phyloP scores from a whole-genome alignment of 108 stramenopile species.

The Mediolabrus comicus region DNA sequence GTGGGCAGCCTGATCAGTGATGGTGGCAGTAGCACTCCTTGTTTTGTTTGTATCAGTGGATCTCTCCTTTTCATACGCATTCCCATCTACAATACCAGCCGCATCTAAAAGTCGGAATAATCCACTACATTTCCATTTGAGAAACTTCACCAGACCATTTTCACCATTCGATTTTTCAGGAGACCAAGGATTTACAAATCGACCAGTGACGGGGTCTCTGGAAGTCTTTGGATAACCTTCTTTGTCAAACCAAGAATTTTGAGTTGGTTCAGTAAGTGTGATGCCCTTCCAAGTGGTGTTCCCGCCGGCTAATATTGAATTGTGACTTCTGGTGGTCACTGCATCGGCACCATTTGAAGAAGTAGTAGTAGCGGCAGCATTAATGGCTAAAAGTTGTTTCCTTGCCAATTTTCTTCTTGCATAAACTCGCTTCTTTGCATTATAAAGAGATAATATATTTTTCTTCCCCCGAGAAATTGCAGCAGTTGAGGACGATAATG shows the following conservation, averaged over 20 bases:
- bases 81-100: slow-evolving; percentile 8
- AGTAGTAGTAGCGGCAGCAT: not conserved
- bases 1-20: not conserved
- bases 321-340: not conserved
- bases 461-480: slow-evolving; percentile 20
- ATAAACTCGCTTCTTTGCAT: slow-evolving; percentile 45
- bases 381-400: not conserved
- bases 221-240: slow-evolving; percentile 74
- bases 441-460: slow-evolving; percentile 31
- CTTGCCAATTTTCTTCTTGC: slow-evolving; percentile 7
- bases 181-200: slow-evolving; percentile 87
- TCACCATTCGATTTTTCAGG: slow-evolving; percentile 73
- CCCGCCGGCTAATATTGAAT: not conserved
- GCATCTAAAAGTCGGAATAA: slow-evolving; percentile 10
- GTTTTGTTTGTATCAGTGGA: not conserved
- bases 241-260: slow-evolving; percentile 69
- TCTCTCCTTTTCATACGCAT: not conserved
- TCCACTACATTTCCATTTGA: slow-evolving; percentile 52
- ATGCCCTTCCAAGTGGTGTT: slow-evolving; percentile 37
- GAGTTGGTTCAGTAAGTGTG: slow-evolving; percentile 57
- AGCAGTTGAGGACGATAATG: not conserved
- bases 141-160: slow-evolving; percentile 53
- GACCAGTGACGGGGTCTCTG: slow-evolving; percentile 59
- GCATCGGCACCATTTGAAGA: not conserved
- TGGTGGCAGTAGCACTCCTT: not conserved